phyloP scores from a whole-genome alignment of 2,329 filamentous ascomycete species.

The Albophoma yamanashiensis region DNA sequence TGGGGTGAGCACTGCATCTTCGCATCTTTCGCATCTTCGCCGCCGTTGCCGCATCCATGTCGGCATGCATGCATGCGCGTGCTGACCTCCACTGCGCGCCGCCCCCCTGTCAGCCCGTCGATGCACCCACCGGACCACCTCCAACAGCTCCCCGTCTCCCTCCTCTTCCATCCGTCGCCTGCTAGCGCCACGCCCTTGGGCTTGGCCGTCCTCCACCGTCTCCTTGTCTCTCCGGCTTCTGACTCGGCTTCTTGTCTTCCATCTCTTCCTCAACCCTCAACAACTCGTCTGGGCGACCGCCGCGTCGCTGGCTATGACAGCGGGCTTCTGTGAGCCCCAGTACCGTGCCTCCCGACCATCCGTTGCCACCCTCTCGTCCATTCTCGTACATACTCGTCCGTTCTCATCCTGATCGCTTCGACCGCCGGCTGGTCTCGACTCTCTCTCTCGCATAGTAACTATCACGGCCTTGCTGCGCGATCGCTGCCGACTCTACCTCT shows the following conservation, averaged over 20 bases:
- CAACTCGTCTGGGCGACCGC: not conserved
- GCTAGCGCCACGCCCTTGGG: not conserved
- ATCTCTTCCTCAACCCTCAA: not conserved
- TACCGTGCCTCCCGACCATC: not conserved
- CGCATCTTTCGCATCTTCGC: no score
- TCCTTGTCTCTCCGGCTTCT: not conserved
- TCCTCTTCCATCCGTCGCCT: not conserved
- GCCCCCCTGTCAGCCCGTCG: not conserved
- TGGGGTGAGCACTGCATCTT: not conserved
- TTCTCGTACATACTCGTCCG: not conserved
- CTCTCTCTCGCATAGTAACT: not conserved
- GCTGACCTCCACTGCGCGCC: not conserved
- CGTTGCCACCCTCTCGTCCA: not conserved
- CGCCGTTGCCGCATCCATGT: not conserved
- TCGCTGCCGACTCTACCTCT: not conserved
- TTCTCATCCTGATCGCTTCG: not conserved
- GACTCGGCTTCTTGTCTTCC: not conserved
- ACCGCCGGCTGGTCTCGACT: not conserved
- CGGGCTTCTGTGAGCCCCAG: not conserved
- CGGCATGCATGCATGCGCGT: not conserved
- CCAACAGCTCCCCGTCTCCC: not conserved
- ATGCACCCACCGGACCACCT: not conserved
- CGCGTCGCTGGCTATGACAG: not conserved
- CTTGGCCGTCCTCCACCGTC: not conserved
- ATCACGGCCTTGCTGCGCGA: not conserved